Base-by-base conservation (phyloP, 495 filamentous ascomycete species). In the Hypoxylon cercidicola region DNA sequence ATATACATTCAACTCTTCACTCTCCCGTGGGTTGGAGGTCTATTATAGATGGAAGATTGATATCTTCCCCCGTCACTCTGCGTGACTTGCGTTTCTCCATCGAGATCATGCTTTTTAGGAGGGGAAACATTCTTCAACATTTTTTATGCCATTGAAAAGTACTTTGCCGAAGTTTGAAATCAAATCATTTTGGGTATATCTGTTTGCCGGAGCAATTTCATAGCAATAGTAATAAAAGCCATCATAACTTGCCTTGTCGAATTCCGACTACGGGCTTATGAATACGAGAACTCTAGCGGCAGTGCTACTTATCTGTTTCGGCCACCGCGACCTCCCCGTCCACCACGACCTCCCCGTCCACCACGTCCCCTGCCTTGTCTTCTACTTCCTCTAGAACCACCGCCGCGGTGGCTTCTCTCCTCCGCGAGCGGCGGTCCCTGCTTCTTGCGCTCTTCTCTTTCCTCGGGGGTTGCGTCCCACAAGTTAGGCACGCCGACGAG, bases 21-120 rank as follows among this genome's bases (percentile, higher is more conserved):
- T 81, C 64, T 66, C 72, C 84, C 79, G 79, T 90, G 84, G 84
- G 82, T 83, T 77, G 81, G 83, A 85, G 76, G 87, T 88, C 89
- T 92, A 92, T 87, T 90, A 81, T 82, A 78, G 85, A 88, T 92
- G 90, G 90, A 77, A 92, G 80, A 92, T 67, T 50, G 71, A 80
- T 59, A 43, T 52, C 55, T 37, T 77, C 74, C 78, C 77, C 72
- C 74, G 61, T 72, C 79, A 79, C 81, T 83, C 80, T 83, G 79
- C 78, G 71, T 72, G 75, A 58, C 77, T 81, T 69, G 66, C 25
- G 23, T 70, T 68, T 63, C 66, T 61, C 62, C 55, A 49, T 73
- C 47, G 74, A 72, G 76, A 71, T 67, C 69, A 73, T 69, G 79
- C 79, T 83, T 83, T 82, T 77, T 81, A 72, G 71, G 65, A 61